Base-by-base conservation (phyloP, 2,329 filamentous ascomycete genomes). In the Ophiostoma sp. region DNA sequence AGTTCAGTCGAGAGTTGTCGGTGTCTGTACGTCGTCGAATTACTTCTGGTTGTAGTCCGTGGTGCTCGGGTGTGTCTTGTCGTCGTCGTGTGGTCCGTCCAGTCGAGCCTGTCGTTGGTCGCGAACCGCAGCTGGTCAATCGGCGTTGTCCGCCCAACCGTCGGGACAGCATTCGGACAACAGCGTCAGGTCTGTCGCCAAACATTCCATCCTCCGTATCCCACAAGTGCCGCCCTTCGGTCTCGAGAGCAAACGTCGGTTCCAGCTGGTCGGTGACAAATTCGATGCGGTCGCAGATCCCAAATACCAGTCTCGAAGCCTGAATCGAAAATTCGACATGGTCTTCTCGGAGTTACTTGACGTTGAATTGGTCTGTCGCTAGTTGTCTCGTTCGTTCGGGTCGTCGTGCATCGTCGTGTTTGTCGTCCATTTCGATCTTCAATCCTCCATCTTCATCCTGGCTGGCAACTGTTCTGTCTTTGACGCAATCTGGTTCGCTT, bases 401-500 rank as follows among this genome's bases (percentile, higher is more conserved):
- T 39, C 11, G 31, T 61, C 39, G 33, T 11, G 12, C 19, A 11
- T 42, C 61, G 61, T 45, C 61, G 61, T 42, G n/a, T 4, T 36
- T 17, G 25, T 71, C 55, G 48, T 61, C 33, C 9, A 63, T 63
- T 17, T 28, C 33, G 31, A 36, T 19, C 12, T 42, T n/a, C 63
- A 7, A 31, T 45, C 31, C 19, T 55, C 22, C 57, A 11, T 59
- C 36, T 17, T 31, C 39, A 25, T 28, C 36, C 63, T 48, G 71
- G 36, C 22, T 48, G 42, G 42, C 42, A 71, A 71, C 42, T 48
- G 42, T 48, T 22, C n/a, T n/a, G n/a, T 59, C 55, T 25, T 59
- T 39, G 52, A 61, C 52, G 69, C 39, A 66, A 39, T 55, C 25
- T 17, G 52, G 8, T 8, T 55, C 55, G 39, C 45, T 36, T 15